Base-by-base conservation (phyloP, 352 stramenopile genomes). In the Aphanomyces astaci region DNA sequence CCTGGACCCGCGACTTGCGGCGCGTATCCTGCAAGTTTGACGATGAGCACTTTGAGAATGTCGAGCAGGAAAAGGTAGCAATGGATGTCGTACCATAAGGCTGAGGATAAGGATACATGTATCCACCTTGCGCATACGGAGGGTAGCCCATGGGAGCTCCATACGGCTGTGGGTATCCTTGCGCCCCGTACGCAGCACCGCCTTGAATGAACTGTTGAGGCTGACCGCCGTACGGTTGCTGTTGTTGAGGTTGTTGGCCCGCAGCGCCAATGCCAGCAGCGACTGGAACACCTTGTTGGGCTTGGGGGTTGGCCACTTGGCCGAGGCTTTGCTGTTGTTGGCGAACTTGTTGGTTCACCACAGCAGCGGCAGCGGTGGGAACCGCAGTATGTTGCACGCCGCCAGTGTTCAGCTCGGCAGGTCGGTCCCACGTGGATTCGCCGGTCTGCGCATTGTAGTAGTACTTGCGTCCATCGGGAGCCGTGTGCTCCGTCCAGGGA, bases 401-500 rank as follows among this genome's bases (percentile, higher is more conserved):
- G 40, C 33, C 51, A n/a, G 7, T 43, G 28, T 22, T 46, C 36
- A 71, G 52, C 68, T 53, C 59, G 31, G 78, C 83, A 46, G 75
- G 94, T 77, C 83, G 84, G 52, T 96, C 88, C 88, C 88, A 97
- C 43, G 80, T 94, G 22, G 87, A 95, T 70, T 96, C 88, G 64
- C 87, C 87, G 28, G 90, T 95, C 66, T 84, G 78, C 74, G 84
- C 79, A 74, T 97, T 97, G 82, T 96, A 96, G 75, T 90, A 97
- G 74, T 97, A 97, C 74, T 92, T 92, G 76, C 88, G 82, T 63
- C 89, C 89, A 69, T 97, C 92, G 31, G 88, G 89, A 13, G 88
- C 88, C 72, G 78, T 94, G 76, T 97, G 89, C 74, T 97, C 89
- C 59, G 88, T 92, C 89, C 89, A 97, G 64, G 87, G 62, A 27